Percentiles rank a stretch among this genome's conserved stretches.
Evolutionary conservation across 768 basidiomycete species (phyloP).

Genomic region (Mycena kentingensis): DNA sequence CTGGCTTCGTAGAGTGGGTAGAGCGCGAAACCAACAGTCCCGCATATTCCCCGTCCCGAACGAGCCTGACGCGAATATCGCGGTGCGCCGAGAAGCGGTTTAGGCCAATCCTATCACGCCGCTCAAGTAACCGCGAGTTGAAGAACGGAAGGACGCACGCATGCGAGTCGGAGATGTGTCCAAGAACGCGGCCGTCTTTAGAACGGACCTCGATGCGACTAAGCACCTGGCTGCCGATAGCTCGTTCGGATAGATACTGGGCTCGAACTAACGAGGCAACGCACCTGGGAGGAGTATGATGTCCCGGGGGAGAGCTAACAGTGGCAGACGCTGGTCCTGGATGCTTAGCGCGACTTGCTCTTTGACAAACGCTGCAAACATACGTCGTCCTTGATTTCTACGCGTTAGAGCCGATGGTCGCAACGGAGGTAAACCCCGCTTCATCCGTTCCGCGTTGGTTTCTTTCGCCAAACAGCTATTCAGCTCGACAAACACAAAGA

Average conservation of each 20-base stretch:
- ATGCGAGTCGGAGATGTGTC: background rate
- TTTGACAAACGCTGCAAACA: constrained; percentile 1
- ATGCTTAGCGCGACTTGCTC: background rate
- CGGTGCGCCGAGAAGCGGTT: no score
- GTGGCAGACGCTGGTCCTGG: background rate
- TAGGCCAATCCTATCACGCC: no score
- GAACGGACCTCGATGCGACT: background rate
- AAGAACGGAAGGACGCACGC: background rate
- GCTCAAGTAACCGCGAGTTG: no score
- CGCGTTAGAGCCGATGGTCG: constrained; percentile 11
- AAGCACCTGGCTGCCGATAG: no score
- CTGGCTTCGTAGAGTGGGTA: no score
- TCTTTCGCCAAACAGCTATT: constrained; percentile 9
- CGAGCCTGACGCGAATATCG: no score
- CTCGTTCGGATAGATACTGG: no score
- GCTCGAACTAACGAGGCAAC: no score
- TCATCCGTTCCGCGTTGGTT: constrained; percentile 19
- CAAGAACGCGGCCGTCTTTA: background rate
- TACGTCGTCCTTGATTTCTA: background rate
- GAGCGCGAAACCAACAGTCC: no score
- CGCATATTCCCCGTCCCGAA: no score
- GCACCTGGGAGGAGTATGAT: no score
- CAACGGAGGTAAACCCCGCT: constrained; percentile 17
- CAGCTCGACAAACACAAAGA: background rate
- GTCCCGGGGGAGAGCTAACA: background rate